These are phyloP conservation scores for Aeschynomene evenia DNA, from an alignment of 306 rosid species.

Conservation along the genomic window DNA sequence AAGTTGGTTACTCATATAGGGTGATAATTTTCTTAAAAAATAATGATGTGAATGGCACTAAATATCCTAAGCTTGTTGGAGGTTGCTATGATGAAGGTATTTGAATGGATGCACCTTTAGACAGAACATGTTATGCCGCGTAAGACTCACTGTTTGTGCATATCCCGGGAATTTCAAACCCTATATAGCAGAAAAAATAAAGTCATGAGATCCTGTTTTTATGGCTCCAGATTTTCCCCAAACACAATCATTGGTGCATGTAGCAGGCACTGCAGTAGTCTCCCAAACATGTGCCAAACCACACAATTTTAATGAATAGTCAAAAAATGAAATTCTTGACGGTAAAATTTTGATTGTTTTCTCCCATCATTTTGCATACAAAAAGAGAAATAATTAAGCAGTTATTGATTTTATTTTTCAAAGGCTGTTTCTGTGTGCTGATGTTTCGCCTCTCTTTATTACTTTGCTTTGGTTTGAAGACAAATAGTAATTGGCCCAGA, in stretches of 20 bases:
- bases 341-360: background rate
- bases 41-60: conserved; percentile 23
- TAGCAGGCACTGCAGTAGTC: conserved; percentile 14
- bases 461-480: conserved; percentile 4
- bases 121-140: conserved; percentile 34
- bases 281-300: conserved; percentile 33
- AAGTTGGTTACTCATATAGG: background rate
- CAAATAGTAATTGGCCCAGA: conserved; percentile 9
- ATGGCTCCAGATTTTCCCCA: conserved; percentile 28
- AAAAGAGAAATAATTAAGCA: background rate
- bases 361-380: conserved; percentile 4
- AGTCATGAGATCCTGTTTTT: conserved; percentile 36
- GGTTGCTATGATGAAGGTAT: conserved; percentile 35
- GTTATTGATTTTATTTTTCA: conserved; percentile 29
- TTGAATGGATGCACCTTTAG: conserved; percentile 35
- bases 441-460: background rate
- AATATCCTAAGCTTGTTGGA: background rate
- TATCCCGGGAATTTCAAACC: conserved; percentile 38
- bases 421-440: conserved; percentile 40
- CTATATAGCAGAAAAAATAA: conserved; percentile 29
- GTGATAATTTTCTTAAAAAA: background rate
- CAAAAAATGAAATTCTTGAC: conserved; percentile 5
- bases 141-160: conserved; percentile 35
- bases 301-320: conserved; percentile 17
- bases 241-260: conserved; percentile 57